Evolutionary conservation across 1,139 yeast species (phyloP), one percentile per base, ranked within the genome.

Genomic region (Yamadazyma conglobata): DNA sequence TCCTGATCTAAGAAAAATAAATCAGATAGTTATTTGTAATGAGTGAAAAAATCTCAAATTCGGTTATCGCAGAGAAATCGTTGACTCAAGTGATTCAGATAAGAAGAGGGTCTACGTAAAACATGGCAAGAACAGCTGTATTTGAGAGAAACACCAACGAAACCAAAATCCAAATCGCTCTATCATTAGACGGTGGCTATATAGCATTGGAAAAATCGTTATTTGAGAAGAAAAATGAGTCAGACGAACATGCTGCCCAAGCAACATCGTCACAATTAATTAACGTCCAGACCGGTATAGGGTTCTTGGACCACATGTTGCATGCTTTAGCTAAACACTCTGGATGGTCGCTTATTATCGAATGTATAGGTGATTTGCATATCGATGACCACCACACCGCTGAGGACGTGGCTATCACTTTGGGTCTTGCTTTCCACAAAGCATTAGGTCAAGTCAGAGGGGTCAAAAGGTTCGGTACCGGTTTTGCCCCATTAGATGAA

Each of bases 301-400:
- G 98, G 2, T 91, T 91, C 54, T 66, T 91, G 39, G 98, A 91
- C 62, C 98, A 91, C 58, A 91, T 91, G 98, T 68, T 91, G 26
- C 96, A 89, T 51, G 98, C 98, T 0, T 69, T 91, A 46, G 96
- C 97, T 25, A 91, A 91, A 54, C 98, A 91, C 58, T 70, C 93
- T 1, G 98, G 98, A 10, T 91, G 98, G 98, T 86, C 96, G 13
- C 58, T 91, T 39, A 67, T 85, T 19, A 73, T 91, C 16, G 95
- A 85, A 52, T 89, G 97, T 59, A 73, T 83, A 39, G 98, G 98
- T 22, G 98, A 91, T 54, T 66, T 88, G 50, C 95, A 88, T 57
- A 89, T 91, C 33, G 98, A 91, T 55, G 98, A 91, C 60, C 98
- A 91, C 57, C 98, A 91, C 57, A 80, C 95, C 2, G 84, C 96